Conservation (phyloP, 257 asterid genomes). For the Forsythia suspensa region DNA sequence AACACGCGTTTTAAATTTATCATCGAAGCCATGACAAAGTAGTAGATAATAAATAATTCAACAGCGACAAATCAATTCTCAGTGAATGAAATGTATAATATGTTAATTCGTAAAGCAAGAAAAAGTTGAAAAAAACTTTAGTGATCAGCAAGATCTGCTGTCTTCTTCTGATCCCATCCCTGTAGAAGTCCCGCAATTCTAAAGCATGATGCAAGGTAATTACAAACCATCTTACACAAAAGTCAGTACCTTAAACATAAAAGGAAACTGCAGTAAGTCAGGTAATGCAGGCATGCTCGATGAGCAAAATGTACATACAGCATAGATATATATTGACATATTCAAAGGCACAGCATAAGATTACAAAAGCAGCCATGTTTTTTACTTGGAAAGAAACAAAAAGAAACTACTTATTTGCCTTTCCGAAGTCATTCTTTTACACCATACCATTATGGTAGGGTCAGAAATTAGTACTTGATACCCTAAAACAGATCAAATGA, state of each 20-base stretch:
- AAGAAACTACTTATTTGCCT: constrained; percentile 20
- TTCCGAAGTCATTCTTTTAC: constrained; percentile 10
- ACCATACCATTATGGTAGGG: constrained; percentile 32
- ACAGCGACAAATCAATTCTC: too few relatives aligned
- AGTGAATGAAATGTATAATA: too few relatives aligned
- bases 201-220: not conserved
- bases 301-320: constrained; percentile 10
- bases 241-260: constrained; percentile 19
- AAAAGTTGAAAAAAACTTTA: too few relatives aligned
- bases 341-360: not conserved
- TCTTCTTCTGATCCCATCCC: too few relatives aligned
- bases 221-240: constrained; percentile 18
- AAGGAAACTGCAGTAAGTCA: not conserved
- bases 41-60: too few relatives aligned
- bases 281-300: constrained; percentile 29
- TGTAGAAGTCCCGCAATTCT: too few relatives aligned
- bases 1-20: too few relatives aligned
- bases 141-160: too few relatives aligned
- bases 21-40: too few relatives aligned
- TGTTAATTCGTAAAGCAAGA: too few relatives aligned
- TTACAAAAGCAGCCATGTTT: constrained; percentile 29
- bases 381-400: constrained; percentile 28
- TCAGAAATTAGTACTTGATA: constrained; percentile 24
- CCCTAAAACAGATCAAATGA: not conserved
- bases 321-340: constrained; percentile 8